Conservation (phyloP, 2,329 filamentous ascomycete genomes). For the Rhinocladiella mackenziei region DNA sequence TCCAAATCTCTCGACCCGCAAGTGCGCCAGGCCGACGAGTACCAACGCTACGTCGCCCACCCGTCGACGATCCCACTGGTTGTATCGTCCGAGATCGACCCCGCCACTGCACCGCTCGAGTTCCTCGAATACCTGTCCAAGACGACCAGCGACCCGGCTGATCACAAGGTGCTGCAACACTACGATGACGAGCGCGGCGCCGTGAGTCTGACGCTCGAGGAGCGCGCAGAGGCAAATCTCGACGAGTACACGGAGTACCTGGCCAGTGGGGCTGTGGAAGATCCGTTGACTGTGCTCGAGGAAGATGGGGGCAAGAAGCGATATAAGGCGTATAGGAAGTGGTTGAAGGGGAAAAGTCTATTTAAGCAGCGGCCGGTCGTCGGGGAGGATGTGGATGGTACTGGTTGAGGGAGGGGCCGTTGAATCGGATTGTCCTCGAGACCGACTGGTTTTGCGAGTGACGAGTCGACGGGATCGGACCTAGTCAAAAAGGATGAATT, state of each 20-base stretch:
- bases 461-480: no score
- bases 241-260: conserved; percentile 74
- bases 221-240: conserved; percentile 60
- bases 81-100: conserved; percentile 39
- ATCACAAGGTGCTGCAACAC: conserved; percentile 33
- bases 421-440: no score
- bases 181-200: conserved; percentile 56
- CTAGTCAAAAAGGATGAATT: no score
- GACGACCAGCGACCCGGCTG: conserved; percentile 16
- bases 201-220: conserved; percentile 39
- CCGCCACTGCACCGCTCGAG: conserved; percentile 47
- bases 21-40: conserved; percentile 77
- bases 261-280: conserved; percentile 60
- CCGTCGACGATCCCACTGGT: conserved; percentile 79
- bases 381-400: conserved; percentile 26
- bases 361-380: conserved; percentile 72
- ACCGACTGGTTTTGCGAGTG: no score
- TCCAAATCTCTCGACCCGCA: conserved; percentile 80
- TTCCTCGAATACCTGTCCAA: conserved; percentile 73
- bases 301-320: conserved; percentile 88
- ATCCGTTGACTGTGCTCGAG: conserved; percentile 80
- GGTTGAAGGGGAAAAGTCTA: conserved; percentile 88
- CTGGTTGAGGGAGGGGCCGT: no score
- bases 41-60: conserved; percentile 81
- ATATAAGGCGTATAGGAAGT: conserved; percentile 94